Conservation (phyloP, 2,329 filamentous ascomycete genomes). For the Arthroderma sp. region DNA sequence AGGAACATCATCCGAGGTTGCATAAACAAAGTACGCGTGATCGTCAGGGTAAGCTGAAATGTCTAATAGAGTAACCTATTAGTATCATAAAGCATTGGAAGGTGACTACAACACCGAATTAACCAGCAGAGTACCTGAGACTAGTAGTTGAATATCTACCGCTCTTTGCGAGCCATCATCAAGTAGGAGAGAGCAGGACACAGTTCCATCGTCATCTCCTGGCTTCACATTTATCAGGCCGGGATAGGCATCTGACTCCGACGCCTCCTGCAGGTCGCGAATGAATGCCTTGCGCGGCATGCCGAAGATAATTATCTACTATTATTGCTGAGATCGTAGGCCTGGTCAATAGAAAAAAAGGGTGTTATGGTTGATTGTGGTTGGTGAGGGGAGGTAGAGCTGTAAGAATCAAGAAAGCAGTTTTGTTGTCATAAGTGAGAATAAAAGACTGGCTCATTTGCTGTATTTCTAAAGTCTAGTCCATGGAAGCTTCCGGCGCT, state of each 20-base stretch:
- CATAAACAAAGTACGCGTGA: conserved; percentile 47
- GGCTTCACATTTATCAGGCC: conserved; percentile 43
- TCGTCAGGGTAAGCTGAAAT: conserved; percentile 46
- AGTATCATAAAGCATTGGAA: no score
- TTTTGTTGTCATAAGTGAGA: no score
- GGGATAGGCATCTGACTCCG: conserved; percentile 24
- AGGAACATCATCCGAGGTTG: conserved; percentile 30
- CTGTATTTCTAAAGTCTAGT: no score
- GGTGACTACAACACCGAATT: conserved; percentile 26
- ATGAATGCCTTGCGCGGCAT: conserved; percentile 59
- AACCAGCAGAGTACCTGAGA: conserved; percentile 35
- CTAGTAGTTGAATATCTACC: conserved; percentile 26
- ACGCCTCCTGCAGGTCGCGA: conserved; percentile 39
- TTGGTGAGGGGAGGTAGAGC: no score
- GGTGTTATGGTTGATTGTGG: no score
- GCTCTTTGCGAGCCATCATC: conserved; percentile 14
- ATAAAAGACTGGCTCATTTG: no score
- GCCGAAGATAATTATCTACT: neutral
- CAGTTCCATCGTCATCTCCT: conserved; percentile 59
- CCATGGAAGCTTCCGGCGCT: no score
- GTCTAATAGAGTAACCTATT: conserved; percentile 26
- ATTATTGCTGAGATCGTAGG: neutral
- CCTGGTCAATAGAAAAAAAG: no score
- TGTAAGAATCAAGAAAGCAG: no score
- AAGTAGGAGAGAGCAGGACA: conserved; percentile 47